phyloP scores from a whole-genome alignment of 2,329 filamentous ascomycete species.

The Eutypella sp. region DNA sequence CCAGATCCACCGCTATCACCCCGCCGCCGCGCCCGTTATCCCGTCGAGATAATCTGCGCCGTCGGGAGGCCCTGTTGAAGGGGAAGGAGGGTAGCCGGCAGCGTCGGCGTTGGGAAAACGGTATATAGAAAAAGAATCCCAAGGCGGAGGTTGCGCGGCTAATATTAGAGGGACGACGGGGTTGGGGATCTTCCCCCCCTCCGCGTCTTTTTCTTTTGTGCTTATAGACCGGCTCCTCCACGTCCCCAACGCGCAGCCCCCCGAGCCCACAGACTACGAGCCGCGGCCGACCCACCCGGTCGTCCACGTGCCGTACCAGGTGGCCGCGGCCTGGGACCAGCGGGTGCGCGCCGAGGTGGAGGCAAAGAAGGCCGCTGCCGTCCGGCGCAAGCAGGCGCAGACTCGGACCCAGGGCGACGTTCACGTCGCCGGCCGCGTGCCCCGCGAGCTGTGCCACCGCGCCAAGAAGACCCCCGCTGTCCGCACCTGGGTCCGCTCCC shows the following conservation, averaged over 20 bases:
- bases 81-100: slow-evolving; percentile 87
- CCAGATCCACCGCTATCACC: slow-evolving; percentile 20
- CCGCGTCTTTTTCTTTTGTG: slow-evolving; percentile 6
- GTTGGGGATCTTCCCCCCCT: too few species aligned
- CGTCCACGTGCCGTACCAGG: slow-evolving; percentile 77
- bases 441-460: slow-evolving; percentile 73
- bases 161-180: too few species aligned
- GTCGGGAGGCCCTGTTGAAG: slow-evolving; percentile 73
- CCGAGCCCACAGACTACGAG: slow-evolving; percentile 76
- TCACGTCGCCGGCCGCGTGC: slow-evolving; percentile 54
- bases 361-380: slow-evolving; percentile 35
- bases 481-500: slow-evolving; percentile 70
- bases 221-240: slow-evolving; percentile 71
- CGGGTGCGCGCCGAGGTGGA: slow-evolving; percentile 44
- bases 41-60: slow-evolving; percentile 49
- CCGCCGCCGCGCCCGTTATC: slow-evolving; percentile 40
- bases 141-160: too few species aligned
- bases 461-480: slow-evolving; percentile 78
- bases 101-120: slow-evolving; percentile 91
- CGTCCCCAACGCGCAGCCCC: slow-evolving; percentile 82
- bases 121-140: too few species aligned
- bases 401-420: slow-evolving; percentile 33
- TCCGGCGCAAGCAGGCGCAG: slow-evolving; percentile 41
- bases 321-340: slow-evolving; percentile 52
- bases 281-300: slow-evolving; percentile 76